Percentiles rank a stretch among this genome's conserved stretches.
Evolutionary conservation across 2,329 filamentous ascomycete genomes (phyloP).

Genomic region (Scorias spongiosa): DNA sequence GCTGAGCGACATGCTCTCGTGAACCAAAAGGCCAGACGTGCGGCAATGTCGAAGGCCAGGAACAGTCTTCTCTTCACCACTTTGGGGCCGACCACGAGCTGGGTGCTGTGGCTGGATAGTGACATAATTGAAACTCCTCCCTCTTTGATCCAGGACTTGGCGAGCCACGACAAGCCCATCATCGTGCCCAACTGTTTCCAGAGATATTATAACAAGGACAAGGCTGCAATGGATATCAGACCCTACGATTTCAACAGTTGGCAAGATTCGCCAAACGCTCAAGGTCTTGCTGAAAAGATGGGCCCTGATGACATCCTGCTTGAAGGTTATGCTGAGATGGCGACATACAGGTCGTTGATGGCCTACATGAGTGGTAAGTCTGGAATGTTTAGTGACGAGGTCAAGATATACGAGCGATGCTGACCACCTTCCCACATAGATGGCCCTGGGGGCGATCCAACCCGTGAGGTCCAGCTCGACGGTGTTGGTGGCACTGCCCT

Average conservation of each 20-base stretch:
- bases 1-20: constrained; percentile 78
- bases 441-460: constrained; percentile 13
- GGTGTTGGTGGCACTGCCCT: constrained; percentile 88
- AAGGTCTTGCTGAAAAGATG: constrained; percentile 63
- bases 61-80: constrained; percentile 95
- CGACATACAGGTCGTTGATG: constrained; percentile 86
- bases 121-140: constrained; percentile 83
- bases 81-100: constrained; percentile 75
- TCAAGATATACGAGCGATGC: constrained; percentile 35
- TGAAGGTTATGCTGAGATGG: constrained; percentile 85
- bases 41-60: constrained; percentile 82
- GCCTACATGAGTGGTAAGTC: constrained; percentile 54
- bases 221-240: constrained; percentile 56
- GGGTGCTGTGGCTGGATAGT: constrained; percentile 91
- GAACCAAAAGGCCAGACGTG: constrained; percentile 73
- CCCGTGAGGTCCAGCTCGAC: constrained; percentile 50
- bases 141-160: constrained; percentile 79
- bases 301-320: constrained; percentile 81
- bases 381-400: constrained; percentile 12
- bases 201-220: constrained; percentile 54
- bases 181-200: constrained; percentile 96
- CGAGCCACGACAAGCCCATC: constrained; percentile 72
- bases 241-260: constrained; percentile 97
- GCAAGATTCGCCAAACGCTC: constrained; percentile 74
- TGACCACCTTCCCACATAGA: neutral